These are phyloP conservation scores for Pleurotus sapidus DNA, from an alignment of 768 basidiomycete species.

Conservation along the genomic window DNA sequence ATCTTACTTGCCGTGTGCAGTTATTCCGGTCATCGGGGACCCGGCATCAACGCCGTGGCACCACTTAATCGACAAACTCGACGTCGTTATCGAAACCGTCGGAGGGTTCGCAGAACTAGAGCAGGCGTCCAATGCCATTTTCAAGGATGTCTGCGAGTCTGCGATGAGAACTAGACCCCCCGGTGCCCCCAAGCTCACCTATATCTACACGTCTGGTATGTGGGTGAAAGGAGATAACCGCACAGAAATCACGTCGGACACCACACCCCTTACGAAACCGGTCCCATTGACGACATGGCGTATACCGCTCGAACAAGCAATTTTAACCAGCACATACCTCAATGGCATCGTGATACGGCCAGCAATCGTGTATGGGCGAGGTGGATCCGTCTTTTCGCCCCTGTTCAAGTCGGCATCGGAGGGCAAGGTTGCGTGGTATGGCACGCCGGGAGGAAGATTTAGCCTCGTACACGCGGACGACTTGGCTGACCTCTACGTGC, in stretches of 20 bases:
- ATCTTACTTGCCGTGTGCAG: slow-evolving; percentile 11
- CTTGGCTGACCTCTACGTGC: slow-evolving; percentile 39
- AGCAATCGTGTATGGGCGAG: slow-evolving; percentile 38
- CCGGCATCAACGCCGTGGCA: slow-evolving; percentile 19
- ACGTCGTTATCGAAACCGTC: slow-evolving; percentile 31
- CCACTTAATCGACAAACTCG: slow-evolving; percentile 23
- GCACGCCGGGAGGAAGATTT: slow-evolving; percentile 29
- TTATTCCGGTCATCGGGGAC: slow-evolving; percentile 34
- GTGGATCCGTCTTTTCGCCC: slow-evolving; percentile 30
- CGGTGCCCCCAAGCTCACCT: slow-evolving; percentile 34
- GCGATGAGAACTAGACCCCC: slow-evolving; percentile 21
- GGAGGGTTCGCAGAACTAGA: slow-evolving; percentile 14
- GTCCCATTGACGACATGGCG: slow-evolving; percentile 28
- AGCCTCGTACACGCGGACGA: slow-evolving; percentile 40
- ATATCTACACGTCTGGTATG: slow-evolving; percentile 43
- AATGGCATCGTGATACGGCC: slow-evolving; percentile 46
- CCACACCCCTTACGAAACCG: slow-evolving; percentile 24
- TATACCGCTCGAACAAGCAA: slow-evolving; percentile 27
- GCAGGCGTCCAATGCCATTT: slow-evolving; percentile 17
- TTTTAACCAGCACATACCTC: slow-evolving; percentile 23
- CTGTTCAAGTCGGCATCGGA: slow-evolving; percentile 28
- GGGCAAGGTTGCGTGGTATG: slow-evolving; percentile 29
- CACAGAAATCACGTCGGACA: slow-evolving; percentile 27
- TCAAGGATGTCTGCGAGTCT: slow-evolving; percentile 20
- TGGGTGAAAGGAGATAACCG: slow-evolving; percentile 42